Percentiles rank a stretch among this genome's conserved stretches.
phyloP scores from a whole-genome alignment of 75 land plant genomes.

The Adiantum capillusveneris region DNA sequence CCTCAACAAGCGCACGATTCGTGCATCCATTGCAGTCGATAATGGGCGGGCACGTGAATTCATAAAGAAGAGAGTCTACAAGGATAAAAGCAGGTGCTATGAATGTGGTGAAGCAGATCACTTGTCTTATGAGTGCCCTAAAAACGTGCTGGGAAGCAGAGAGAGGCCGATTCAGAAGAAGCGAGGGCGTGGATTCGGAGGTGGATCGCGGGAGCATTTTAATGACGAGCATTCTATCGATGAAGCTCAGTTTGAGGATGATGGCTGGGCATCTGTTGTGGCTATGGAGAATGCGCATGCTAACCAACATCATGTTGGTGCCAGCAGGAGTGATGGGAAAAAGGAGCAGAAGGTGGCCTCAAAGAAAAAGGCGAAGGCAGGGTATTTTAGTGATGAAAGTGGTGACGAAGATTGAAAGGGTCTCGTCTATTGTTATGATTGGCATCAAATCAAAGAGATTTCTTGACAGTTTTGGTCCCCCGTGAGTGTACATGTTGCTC shows the following conservation, averaged over 20 bases:
- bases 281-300: constrained; percentile 19
- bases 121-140: constrained; percentile 88
- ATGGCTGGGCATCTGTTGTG: constrained; percentile 82
- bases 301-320: constrained; percentile 6
- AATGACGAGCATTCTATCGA: background rate
- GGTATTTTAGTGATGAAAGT: constrained; percentile 95
- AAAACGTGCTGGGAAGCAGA: constrained; percentile 65
- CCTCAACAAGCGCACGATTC: constrained; percentile 63
- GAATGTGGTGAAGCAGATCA: constrained; percentile 94
- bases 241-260: constrained; percentile 29
- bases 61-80: constrained; percentile 68
- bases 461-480: too few species aligned
- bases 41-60: constrained; percentile 93
- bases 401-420: constrained; percentile 46
- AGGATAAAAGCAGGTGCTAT: constrained; percentile 91
- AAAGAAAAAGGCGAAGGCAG: constrained; percentile 35
- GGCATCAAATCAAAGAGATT: too few species aligned
- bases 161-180: constrained; percentile 58
- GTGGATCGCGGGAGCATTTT: constrained; percentile 8
- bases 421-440: too few species aligned
- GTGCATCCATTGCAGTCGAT: constrained; percentile 75
- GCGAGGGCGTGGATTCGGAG: constrained; percentile 16
- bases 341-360: constrained; percentile 5
- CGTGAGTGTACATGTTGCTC: too few species aligned
- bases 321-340: constrained; percentile 17